Evolutionary conservation across 306 rosid species (phyloP).

Genomic region (Glycine latifolia): DNA sequence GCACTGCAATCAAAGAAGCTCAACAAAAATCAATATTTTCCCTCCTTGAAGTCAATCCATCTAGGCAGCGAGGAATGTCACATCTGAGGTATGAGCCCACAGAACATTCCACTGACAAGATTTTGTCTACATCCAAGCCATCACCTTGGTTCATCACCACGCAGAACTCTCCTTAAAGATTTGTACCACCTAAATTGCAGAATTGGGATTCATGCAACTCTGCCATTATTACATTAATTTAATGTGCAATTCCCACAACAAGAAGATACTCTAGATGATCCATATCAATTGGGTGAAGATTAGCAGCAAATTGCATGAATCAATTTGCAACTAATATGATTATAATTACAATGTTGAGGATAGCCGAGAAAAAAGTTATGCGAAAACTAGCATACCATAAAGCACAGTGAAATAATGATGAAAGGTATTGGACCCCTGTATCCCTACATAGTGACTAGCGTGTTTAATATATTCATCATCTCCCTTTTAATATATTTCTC

Average conservation of each 20-base stretch:
- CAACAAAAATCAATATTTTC: no score
- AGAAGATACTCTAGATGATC: neutral
- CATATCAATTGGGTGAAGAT: slow-evolving; percentile 4
- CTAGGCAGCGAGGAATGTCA: no score
- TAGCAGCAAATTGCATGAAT: neutral
- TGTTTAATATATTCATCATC: neutral
- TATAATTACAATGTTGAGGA: neutral
- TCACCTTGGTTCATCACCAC: neutral
- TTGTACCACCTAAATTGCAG: neutral
- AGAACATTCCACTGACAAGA: no score
- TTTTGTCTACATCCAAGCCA: no score
- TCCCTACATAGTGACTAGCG: neutral
- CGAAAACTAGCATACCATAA: neutral
- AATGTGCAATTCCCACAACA: neutral
- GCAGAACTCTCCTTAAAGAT: neutral
- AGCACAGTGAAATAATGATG: neutral
- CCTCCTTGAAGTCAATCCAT: no score
- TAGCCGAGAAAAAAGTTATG: slow-evolving; percentile 7
- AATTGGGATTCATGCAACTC: neutral
- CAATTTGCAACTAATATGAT: slow-evolving; percentile 30
- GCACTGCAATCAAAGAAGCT: no score
- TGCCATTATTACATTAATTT: neutral
- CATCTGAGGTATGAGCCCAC: no score
- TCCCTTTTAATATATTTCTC: neutral
- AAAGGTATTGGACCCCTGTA: slow-evolving; percentile 20